phyloP scores from a whole-genome alignment of 805 yeast genomes.

The Candida khao-thaluensis region DNA sequence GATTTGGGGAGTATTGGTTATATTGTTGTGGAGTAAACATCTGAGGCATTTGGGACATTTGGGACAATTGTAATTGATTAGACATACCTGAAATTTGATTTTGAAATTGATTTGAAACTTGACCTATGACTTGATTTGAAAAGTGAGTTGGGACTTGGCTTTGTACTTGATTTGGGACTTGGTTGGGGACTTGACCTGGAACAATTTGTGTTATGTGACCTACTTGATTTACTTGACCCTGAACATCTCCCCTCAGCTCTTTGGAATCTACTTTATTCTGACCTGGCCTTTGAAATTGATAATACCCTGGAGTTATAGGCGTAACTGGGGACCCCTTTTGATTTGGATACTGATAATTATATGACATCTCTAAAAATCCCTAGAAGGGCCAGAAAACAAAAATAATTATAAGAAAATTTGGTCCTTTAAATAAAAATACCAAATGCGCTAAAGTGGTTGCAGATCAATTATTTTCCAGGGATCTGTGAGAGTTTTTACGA shows the following conservation, averaged over 20 bases:
- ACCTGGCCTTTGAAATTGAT: neutral
- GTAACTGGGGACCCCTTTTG: conserved; percentile 1
- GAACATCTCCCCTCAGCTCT: too few species aligned
- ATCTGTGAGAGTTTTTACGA: conserved; percentile 4
- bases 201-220: conserved; percentile 1
- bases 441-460: conserved; percentile 5
- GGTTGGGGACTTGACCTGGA: too few species aligned
- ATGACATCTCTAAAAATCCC: conserved; percentile 2
- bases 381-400: neutral
- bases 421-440: conserved; percentile 4
- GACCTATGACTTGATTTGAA: too few species aligned
- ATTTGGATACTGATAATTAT: conserved; percentile 1
- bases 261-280: too few species aligned
- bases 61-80: too few species aligned
- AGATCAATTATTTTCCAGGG: conserved; percentile 4
- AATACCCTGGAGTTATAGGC: conserved; percentile 1
- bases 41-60: neutral
- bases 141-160: too few species aligned
- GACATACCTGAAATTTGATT: too few species aligned
- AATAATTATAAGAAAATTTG: neutral
- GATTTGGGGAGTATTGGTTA: too few species aligned
- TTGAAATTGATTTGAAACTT: too few species aligned
- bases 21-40: neutral
- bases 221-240: too few species aligned
- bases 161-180: too few species aligned